Evolutionary conservation across 305 asterid genomes (phyloP).

Genomic region (Solanum hybrid): DNA sequence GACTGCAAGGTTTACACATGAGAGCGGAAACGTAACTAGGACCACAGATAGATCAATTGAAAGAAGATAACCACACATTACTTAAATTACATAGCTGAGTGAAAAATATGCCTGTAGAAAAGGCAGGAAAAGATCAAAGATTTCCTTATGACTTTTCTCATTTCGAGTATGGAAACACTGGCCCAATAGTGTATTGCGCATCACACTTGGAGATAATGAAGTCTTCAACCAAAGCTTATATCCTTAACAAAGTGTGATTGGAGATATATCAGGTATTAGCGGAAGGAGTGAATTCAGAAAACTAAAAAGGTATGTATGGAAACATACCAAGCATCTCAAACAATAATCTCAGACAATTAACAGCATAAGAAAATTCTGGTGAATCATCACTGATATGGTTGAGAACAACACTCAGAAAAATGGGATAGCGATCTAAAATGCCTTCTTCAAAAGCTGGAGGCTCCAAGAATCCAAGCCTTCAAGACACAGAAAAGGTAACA

Average conservation of each 20-base stretch:
- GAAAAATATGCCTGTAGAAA: slow-evolving; percentile 70
- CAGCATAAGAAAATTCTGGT: slow-evolving; percentile 85
- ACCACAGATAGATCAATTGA: not conserved
- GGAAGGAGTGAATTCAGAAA: not conserved
- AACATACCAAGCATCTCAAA: slow-evolving; percentile 93
- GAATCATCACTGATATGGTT: slow-evolving; percentile 94
- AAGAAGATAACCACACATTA: not conserved
- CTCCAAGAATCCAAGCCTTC: slow-evolving; percentile 93
- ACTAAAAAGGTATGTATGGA: slow-evolving; percentile 14
- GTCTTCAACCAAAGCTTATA: slow-evolving; percentile 97
- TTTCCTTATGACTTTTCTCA: slow-evolving; percentile 98
- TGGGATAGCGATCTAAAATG: slow-evolving; percentile 84
- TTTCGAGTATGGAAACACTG: slow-evolving; percentile 98
- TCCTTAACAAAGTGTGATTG: slow-evolving; percentile 40
- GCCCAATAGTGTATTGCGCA: slow-evolving; percentile 94
- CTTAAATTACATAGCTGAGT: not conserved
- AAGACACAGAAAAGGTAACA: slow-evolving; percentile 25
- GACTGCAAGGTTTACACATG: slow-evolving; percentile 45
- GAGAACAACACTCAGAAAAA: slow-evolving; percentile 89
- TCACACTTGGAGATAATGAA: slow-evolving; percentile 87
- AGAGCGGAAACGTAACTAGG: slow-evolving; percentile 12
- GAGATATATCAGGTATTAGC: slow-evolving; percentile 11
- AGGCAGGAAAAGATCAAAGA: slow-evolving; percentile 96
- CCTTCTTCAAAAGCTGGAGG: slow-evolving; percentile 99
- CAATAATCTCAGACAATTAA: slow-evolving; percentile 81